A percentile compares a stretch with the other conserved stretches of the same genome.
These are phyloP conservation scores for Mucor ambiguus DNA, from an alignment of 371 early-diverging fungal genomes.

Conservation along the genomic window DNA sequence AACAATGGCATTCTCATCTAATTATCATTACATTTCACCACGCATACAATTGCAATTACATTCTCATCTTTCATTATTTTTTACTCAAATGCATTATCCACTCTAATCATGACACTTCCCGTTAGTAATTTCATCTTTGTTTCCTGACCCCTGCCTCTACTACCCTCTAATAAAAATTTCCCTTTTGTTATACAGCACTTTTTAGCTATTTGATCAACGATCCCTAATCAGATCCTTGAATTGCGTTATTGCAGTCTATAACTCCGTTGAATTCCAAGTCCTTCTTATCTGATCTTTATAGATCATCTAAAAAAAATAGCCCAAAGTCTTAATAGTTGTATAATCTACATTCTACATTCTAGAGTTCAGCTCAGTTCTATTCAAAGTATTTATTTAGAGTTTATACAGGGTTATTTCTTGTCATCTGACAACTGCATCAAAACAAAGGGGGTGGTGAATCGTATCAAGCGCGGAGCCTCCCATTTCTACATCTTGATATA, in stretches of 20 bases:
- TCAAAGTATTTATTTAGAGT: not conserved
- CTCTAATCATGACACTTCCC: not conserved
- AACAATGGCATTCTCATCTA: constrained; percentile 8
- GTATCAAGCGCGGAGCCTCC: not conserved
- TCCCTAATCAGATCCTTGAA: constrained; percentile 2
- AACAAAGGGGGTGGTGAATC: not conserved
- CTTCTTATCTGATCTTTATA: constrained; percentile 5
- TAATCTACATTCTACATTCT: not conserved
- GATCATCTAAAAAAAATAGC: constrained; percentile 5
- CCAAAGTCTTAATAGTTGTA: constrained; percentile 1
- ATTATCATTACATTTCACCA: not conserved
- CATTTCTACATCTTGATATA: not conserved
- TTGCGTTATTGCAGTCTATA: not conserved
- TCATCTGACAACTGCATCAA: not conserved
- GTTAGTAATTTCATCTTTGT: not conserved
- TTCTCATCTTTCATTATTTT: not conserved
- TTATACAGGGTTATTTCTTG: not conserved
- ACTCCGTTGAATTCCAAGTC: constrained; percentile 2
- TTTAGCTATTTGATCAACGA: not conserved
- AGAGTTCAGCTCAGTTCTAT: not conserved
- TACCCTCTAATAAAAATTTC: not conserved
- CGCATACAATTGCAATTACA: not conserved
- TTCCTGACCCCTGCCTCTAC: not conserved
- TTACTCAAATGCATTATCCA: not conserved
- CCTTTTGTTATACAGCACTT: not conserved